phyloP scores from a whole-genome alignment of 1,139 yeast genomes.

The Blastobotrys proliferans region DNA sequence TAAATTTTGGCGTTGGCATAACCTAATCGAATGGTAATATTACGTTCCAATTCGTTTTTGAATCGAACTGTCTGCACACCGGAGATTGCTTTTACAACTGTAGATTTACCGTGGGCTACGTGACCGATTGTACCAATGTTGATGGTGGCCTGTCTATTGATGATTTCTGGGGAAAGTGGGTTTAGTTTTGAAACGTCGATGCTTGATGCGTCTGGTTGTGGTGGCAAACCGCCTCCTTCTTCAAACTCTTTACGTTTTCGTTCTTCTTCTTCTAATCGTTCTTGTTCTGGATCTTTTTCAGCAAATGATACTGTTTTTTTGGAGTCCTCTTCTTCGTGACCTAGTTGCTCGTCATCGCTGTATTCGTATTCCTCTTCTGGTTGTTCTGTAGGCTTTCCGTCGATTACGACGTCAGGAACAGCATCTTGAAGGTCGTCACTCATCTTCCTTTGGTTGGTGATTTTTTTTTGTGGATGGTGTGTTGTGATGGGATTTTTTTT shows the following conservation, averaged over 20 bases:
- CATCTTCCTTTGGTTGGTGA: conserved; percentile 19
- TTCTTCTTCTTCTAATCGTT: conserved; percentile 52
- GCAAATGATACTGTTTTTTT: conserved; percentile 67
- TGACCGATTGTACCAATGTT: conserved; percentile 99
- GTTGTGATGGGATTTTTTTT: too few species aligned
- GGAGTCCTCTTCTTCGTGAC: conserved; percentile 32
- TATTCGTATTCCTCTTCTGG: conserved; percentile 44
- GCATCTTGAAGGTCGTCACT: conserved; percentile 80
- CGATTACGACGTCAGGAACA: conserved; percentile 80
- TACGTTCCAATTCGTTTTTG: conserved; percentile 97
- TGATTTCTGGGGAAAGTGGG: conserved; percentile 90
- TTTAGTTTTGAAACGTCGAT: conserved; percentile 77
- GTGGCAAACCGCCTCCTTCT: conserved; percentile 98
- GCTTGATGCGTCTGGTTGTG: conserved; percentile 67
- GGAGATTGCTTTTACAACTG: conserved; percentile 97
- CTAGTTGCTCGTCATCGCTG: conserved; percentile 39
- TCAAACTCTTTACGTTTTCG: conserved; percentile 82
- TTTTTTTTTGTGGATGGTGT: neutral
- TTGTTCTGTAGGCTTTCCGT: conserved; percentile 52
- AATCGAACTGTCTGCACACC: conserved; percentile 99
- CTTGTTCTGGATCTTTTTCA: conserved; percentile 51
- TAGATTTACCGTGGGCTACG: conserved; percentile 98
- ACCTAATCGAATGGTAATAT: conserved; percentile 96
- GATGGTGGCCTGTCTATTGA: conserved; percentile 98
- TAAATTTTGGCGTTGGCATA: conserved; percentile 98